Evolutionary conservation across 2,329 filamentous ascomycete genomes (phyloP), one percentile per base, ranked within the genome.

Genomic region (Pseudogymnoascus sp.): DNA sequence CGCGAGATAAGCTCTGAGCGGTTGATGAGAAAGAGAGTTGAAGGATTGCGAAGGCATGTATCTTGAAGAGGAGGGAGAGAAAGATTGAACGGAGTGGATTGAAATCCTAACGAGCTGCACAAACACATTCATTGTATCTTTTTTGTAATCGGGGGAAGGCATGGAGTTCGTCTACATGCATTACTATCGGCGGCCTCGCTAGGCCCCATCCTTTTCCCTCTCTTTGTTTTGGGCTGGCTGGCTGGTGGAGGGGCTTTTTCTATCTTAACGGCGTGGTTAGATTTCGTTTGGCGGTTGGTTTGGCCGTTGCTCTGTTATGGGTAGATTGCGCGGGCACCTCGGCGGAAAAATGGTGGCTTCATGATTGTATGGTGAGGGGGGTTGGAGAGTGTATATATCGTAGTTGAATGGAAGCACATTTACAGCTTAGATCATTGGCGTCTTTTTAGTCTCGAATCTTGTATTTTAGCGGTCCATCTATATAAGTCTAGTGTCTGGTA

Each of bases 1-100:
- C 11, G 7, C 33, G 18, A 60, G 59, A 16, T 60, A 60, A 38
- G 66, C 69, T 6, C 62, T 71, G 6, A 62, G 65, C 10, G 62
- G 61, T 23, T 56, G 50, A n/a, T 16, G 31, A 40, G 33, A 33
- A 16, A 33, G 12, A 25, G 7, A 18, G n/a, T 56, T 7, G 10
- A 33, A 25, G 25, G n/a, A 33, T 4, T 56, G 25, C n/a, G 5
- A 18, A 16, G n/a, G 12, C 12, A 18, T 33, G n/a, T 33, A 28
- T 11, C 25, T 33, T 18, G 10, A 21, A 33, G 50, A 10, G 7
- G 16, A 56, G 11, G 28, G 5, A 12, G 28, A 5, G 50, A 33
- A 33, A 28, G 8, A 16, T 21, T 56, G 50, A 5, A 21, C 1
- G 50, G 50, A 12, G 44, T 16, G 23, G 11, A n/a, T 56, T 56